Evolutionary conservation across 2,329 filamentous ascomycete genomes (phyloP).

Genomic region (Cladophialophora bantiana): DNA sequence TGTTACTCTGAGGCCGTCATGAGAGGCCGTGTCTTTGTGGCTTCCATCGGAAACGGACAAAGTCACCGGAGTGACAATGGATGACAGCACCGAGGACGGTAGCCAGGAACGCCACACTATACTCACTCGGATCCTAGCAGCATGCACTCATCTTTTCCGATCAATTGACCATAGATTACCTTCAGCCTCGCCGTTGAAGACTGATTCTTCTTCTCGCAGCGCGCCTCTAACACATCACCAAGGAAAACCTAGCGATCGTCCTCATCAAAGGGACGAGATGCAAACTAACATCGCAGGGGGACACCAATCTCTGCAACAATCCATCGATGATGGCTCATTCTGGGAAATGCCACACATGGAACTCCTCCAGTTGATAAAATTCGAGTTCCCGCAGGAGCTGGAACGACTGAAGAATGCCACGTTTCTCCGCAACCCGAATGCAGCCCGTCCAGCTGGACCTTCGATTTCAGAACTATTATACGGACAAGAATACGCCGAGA

Average conservation of each 20-base stretch:
- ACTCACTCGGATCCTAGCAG: constrained; percentile 11
- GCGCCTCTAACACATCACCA: neutral
- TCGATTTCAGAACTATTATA: constrained; percentile 46
- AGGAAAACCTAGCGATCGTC: neutral
- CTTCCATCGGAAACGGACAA: constrained; percentile 3
- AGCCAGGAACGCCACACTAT: constrained; percentile 1
- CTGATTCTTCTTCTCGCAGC: neutral
- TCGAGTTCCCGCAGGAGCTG: constrained; percentile 43
- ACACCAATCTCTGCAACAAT: constrained; percentile 9
- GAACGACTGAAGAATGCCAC: constrained; percentile 43
- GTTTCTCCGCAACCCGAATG: constrained; percentile 26
- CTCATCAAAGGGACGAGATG: constrained; percentile 10
- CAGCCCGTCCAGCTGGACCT: constrained; percentile 14
- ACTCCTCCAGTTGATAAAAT: constrained; percentile 40
- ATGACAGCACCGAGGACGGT: constrained; percentile 11
- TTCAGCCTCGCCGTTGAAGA: neutral
- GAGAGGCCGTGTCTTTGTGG: constrained; percentile 10
- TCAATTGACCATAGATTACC: neutral
- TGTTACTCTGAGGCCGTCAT: neutral
- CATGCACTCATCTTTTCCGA: constrained; percentile 2
- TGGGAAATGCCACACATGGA: constrained; percentile 35
- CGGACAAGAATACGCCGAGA: constrained; percentile 45
- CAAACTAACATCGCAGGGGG: neutral
- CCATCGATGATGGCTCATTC: constrained; percentile 29
- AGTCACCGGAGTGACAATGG: constrained; percentile 16